Percentiles rank a stretch among this genome's conserved stretches.
Conservation (phyloP, 2,329 filamentous ascomycete genomes). For the Neonectria neomacrospora region DNA sequence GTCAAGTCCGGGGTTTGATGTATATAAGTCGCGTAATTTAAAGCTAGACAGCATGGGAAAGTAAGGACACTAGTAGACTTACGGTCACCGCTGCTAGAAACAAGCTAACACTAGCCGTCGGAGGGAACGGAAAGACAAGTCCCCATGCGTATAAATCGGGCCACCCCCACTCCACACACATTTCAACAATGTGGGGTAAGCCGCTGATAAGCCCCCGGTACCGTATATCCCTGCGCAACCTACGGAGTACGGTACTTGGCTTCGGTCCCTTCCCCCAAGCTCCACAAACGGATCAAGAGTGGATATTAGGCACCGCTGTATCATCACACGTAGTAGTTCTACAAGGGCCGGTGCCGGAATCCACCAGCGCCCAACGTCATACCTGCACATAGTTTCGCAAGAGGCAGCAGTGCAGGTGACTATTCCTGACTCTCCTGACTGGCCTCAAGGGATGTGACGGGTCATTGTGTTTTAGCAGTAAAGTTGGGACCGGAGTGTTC, state of each 20-base stretch:
- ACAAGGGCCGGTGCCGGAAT: background rate
- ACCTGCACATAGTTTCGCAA: background rate
- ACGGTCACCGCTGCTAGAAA: too few species aligned
- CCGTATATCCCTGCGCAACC: background rate
- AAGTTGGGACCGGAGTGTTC: too few species aligned
- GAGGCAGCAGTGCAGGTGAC: background rate
- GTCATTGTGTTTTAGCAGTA: background rate
- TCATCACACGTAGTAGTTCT: background rate
- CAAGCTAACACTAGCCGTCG: background rate
- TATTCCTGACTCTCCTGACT: background rate
- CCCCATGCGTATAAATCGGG: background rate
- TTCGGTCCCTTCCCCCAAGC: background rate
- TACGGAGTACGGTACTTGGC: background rate
- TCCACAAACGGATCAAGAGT: background rate
- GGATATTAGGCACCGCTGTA: background rate
- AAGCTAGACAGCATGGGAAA: background rate
- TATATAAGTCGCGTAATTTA: background rate
- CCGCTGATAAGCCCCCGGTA: background rate
- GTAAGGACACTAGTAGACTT: background rate
- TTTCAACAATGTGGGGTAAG: background rate
- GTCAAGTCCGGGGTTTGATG: background rate
- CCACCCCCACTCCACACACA: background rate
- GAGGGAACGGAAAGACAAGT: background rate
- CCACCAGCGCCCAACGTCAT: background rate
- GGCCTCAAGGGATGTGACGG: background rate